Percentiles rank a stretch among this genome's conserved stretches.
phyloP scores from a whole-genome alignment of 306 rosid genomes.

The Vigna trinervia region DNA sequence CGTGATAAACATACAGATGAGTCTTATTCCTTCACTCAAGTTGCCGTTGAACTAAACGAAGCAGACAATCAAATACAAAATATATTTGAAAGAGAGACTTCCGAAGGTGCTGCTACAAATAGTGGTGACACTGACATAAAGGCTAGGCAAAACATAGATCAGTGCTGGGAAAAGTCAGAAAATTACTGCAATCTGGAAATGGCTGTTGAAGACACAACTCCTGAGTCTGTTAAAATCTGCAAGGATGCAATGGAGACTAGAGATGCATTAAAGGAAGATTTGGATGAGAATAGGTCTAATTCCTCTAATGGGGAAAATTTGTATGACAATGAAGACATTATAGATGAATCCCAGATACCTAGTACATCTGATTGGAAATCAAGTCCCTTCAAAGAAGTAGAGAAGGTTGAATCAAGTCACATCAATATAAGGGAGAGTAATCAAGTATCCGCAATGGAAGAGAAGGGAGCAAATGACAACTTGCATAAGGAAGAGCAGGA shows the following conservation, averaged over 20 bases:
- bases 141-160: conserved; percentile 52
- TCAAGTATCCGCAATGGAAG: conserved; percentile 50
- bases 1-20: conserved; percentile 48
- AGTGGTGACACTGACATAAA: conserved; percentile 45
- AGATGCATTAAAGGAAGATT: conserved; percentile 52
- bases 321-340: conserved; percentile 32
- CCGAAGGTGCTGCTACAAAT: conserved; percentile 39
- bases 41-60: conserved; percentile 46
- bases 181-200: conserved; percentile 45
- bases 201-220: conserved; percentile 55
- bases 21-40: conserved; percentile 50
- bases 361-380: conserved; percentile 49
- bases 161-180: conserved; percentile 45
- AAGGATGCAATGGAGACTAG: conserved; percentile 49
- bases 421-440: conserved; percentile 43
- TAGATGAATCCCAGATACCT: conserved; percentile 52
- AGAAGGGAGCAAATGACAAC: conserved; percentile 48
- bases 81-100: conserved; percentile 40
- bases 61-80: conserved; percentile 46
- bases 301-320: conserved; percentile 54
- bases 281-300: conserved; percentile 46
- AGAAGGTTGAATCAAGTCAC: conserved; percentile 46
- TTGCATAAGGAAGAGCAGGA: conserved; percentile 58
- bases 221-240: conserved; percentile 44
- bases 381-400: conserved; percentile 41